Base-by-base conservation (phyloP, 2,329 filamentous ascomycete genomes). In the Fusarium duplospermum region DNA sequence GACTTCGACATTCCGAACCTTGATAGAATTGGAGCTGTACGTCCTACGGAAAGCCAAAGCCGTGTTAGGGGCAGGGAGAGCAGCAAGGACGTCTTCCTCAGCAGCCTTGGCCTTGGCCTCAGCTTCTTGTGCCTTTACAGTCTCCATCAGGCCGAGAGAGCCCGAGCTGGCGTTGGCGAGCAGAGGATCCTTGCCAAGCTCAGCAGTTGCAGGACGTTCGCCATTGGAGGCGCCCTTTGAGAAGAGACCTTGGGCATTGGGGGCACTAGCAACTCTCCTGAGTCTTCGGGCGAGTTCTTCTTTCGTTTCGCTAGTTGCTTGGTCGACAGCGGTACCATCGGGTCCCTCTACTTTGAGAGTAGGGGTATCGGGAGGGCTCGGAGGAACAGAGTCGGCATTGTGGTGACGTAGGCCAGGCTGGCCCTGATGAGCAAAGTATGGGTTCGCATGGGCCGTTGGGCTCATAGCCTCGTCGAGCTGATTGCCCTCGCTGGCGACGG, bases 21-120 rank as follows among this genome's bases (percentile, higher is more conserved):
- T 99, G 87, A 99, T 99, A 45, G 96, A 98, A 83, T 98, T 99
- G 76, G 96, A 98, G 84, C 96, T 98, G 83, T 99, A 99, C 4
- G 96, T 99, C 81, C 96, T 90, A 79, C 96, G 89, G 85, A 98
- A 99, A 22, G 94, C 91, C 58, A 94, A 87, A 20, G 90, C 88
- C 62, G 89, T 90, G 6, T 93, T 91, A 2, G 90, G 88, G 5
- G 91, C 89, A 38, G 94, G 87, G 68, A 95, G 89, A 60, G 90
- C 88, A 63, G 88, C 87, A 18, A 93, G 84, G 22, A 85, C 82
- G 79, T 91, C 89, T 58, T 85, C 81, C 61, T 86, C 83, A 22
- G 86, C 82, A 11, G 80, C 77, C 35, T 87, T 82, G n/a, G 79
- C 77, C 66, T 83, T 71, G 4, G 70, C 80, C 67, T 74, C 78